These are phyloP conservation scores for Astrephomene gubernaculifera DNA, from an alignment of 139 green algal genomes.

Conservation along the genomic window DNA sequence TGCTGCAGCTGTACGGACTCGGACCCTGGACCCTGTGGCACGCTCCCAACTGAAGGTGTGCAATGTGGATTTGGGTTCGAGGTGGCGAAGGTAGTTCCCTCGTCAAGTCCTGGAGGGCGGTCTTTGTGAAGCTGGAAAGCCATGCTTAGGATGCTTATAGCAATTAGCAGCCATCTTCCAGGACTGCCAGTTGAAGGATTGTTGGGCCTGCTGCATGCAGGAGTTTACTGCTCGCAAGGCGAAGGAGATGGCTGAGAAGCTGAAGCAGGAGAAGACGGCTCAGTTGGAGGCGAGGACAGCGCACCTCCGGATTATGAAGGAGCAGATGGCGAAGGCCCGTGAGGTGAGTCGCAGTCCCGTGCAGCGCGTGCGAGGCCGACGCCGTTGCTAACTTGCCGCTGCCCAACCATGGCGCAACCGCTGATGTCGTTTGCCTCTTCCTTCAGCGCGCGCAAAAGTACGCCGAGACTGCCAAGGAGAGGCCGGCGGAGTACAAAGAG, in stretches of 20 bases:
- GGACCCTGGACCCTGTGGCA: constrained; percentile 11
- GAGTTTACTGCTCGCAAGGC: constrained; percentile 32
- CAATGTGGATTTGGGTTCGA: too few relatives aligned
- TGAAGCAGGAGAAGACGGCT: constrained; percentile 14
- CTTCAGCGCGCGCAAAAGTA: constrained; percentile 33
- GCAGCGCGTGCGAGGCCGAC: too few relatives aligned
- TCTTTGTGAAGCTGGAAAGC: too few relatives aligned
- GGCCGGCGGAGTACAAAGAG: neutral
- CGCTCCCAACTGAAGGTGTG: constrained; percentile 32
- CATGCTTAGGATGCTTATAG: neutral
- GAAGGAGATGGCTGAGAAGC: neutral
- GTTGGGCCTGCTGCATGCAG: too few relatives aligned
- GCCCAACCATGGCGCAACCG: too few relatives aligned
- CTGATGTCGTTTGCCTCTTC: neutral
- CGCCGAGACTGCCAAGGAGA: constrained; percentile 1
- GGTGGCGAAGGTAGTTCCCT: too few relatives aligned
- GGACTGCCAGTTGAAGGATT: too few relatives aligned
- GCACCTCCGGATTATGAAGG: constrained; percentile 8
- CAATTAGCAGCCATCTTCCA: too few relatives aligned
- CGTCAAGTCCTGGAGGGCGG: too few relatives aligned
- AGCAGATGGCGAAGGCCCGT: constrained; percentile 12
- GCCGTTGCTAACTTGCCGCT: too few relatives aligned
- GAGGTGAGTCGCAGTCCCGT: constrained; percentile 24
- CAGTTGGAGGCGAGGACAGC: constrained; percentile 1
- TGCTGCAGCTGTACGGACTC: neutral